Evolutionary conservation across 139 green algal species (phyloP).

Genomic region (Chlorella sp.): DNA sequence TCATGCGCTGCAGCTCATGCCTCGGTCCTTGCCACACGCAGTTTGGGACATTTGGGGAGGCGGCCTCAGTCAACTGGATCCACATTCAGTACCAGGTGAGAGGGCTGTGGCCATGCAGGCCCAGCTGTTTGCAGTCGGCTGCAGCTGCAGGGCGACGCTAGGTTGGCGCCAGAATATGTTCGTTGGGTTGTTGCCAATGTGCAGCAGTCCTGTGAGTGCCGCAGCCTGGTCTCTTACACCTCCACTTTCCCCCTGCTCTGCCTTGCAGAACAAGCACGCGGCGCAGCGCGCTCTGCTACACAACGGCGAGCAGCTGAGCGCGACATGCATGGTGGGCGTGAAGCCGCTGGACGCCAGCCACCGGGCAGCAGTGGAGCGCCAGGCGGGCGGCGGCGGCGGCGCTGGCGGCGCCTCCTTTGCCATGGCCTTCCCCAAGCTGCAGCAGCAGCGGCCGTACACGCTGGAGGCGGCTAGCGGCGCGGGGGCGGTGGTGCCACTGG

Average conservation of each 20-base stretch:
- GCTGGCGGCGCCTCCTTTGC: neutral
- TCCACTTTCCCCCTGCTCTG: neutral
- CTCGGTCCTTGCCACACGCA: conserved; percentile 6
- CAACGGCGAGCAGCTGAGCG: conserved; percentile 51
- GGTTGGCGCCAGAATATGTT: no score
- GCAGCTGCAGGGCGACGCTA: no score
- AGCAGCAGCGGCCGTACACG: conserved; percentile 32
- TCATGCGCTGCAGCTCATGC: no score
- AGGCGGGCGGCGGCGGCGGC: neutral
- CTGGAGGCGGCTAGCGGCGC: conserved; percentile 1
- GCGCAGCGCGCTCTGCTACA: conserved; percentile 58
- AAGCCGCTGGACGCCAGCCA: conserved; percentile 44
- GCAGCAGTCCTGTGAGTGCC: no score
- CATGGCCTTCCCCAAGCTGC: conserved; percentile 37
- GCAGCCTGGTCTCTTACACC: no score
- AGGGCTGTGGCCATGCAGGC: neutral
- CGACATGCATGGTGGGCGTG: conserved; percentile 61
- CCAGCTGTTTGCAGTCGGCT: neutral
- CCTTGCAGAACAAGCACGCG: conserved; percentile 56
- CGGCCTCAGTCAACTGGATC: conserved; percentile 55
- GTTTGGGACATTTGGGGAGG: conserved; percentile 53
- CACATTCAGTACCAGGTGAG: conserved; percentile 62
- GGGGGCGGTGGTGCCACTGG: conserved; percentile 33
- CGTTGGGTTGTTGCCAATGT: no score
- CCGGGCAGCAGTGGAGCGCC: neutral